Conservation (phyloP, 371 early-diverging fungal genomes). For the Mycotypha africana region DNA sequence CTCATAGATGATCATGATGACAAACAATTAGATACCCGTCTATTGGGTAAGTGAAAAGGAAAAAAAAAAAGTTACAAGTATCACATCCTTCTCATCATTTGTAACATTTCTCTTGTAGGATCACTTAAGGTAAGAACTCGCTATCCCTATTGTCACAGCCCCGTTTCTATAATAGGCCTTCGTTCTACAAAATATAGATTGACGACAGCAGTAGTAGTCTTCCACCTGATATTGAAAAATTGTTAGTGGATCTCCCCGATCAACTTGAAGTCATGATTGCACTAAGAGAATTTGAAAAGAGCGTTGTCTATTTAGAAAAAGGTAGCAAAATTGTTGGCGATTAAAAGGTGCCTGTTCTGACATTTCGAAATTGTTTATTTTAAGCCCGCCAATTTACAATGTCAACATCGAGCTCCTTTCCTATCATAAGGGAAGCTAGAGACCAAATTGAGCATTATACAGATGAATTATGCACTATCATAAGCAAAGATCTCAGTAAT, state of each 20-base stretch:
- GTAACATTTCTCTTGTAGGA: too few species aligned
- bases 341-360: too few species aligned
- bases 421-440: conserved; percentile 44
- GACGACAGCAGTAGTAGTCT: too few species aligned
- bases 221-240: conserved; percentile 45
- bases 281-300: conserved; percentile 79
- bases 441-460: conserved; percentile 61
- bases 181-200: too few species aligned
- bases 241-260: conserved; percentile 75
- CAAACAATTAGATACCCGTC: conserved; percentile 34
- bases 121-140: too few species aligned
- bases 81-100: too few species aligned
- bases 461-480: conserved; percentile 54
- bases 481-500: conserved; percentile 73
- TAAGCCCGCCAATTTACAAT: conserved; percentile 37
- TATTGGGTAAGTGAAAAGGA: conserved; percentile 9
- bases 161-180: too few species aligned
- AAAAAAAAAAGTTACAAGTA: background rate
- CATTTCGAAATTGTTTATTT: too few species aligned
- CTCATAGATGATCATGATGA: conserved; percentile 60
- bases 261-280: conserved; percentile 88
- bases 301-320: conserved; percentile 67
- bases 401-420: conserved; percentile 30
- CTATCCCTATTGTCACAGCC: background rate
- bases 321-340: too few species aligned